Evolutionary conservation across 441 rosid genomes (phyloP).

Genomic region (Corymbia citriodora): DNA sequence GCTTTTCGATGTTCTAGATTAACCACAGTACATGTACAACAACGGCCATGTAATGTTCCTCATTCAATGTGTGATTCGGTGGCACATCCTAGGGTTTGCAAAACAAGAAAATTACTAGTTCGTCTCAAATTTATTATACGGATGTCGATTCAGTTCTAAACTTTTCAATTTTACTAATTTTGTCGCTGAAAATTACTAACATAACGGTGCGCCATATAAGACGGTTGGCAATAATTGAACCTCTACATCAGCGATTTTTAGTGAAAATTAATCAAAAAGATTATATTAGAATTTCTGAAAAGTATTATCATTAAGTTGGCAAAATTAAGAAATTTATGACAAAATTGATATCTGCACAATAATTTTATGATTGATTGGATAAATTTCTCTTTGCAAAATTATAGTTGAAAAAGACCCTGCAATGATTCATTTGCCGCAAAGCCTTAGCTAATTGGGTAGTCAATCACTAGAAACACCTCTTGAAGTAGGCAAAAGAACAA

Average conservation of each 20-base stretch:
- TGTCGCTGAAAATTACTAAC: fast-evolving
- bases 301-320: too few species aligned
- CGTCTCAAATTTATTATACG: not conserved
- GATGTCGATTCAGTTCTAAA: not conserved
- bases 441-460: not conserved
- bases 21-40: not conserved
- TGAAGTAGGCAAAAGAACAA: not conserved
- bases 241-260: fast-evolving
- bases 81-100: not conserved
- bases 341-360: not conserved
- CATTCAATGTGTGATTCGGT: not conserved
- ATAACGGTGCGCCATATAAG: fast-evolving
- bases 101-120: not conserved
- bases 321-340: not conserved
- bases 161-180: not conserved
- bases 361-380: not conserved
- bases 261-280: fast-evolving
- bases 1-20: not conserved
- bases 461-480: not conserved
- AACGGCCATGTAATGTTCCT: not conserved
- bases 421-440: not conserved
- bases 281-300: not conserved
- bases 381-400: not conserved
- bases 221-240: not conserved
- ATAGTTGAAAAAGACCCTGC: not conserved